phyloP scores from a whole-genome alignment of 2,329 filamentous ascomycete species.

The Botrytis medusae region DNA sequence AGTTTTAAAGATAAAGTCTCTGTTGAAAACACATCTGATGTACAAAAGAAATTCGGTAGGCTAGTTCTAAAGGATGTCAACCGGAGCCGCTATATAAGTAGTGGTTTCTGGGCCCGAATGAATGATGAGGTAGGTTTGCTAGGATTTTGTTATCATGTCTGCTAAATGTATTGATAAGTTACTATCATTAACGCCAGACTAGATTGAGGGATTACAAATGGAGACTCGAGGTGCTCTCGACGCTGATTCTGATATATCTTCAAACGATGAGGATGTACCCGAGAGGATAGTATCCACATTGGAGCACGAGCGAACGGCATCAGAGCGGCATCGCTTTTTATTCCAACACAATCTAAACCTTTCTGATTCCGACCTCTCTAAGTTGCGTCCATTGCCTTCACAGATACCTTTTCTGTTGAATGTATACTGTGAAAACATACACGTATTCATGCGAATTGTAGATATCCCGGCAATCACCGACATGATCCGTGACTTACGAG shows the following conservation, averaged over 20 bases:
- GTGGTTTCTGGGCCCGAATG: conserved; percentile 56
- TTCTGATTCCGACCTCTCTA: conserved; percentile 39
- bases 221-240: conserved; percentile 39
- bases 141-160: not conserved
- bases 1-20: conserved; percentile 17
- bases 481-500: conserved; percentile 42
- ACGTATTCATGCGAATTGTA: conserved; percentile 45
- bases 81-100: conserved; percentile 48
- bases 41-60: conserved; percentile 49
- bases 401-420: conserved; percentile 55
- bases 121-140: conserved; percentile 50
- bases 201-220: conserved; percentile 49
- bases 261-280: conserved; percentile 43
- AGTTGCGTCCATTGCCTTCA: conserved; percentile 53
- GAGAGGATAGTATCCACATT: conserved; percentile 40
- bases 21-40: not conserved
- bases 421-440: conserved; percentile 53
- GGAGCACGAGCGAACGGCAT: conserved; percentile 46
- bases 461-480: conserved; percentile 48
- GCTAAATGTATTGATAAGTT: conserved; percentile 25
- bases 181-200: conserved; percentile 22
- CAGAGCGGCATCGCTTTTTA: conserved; percentile 52
- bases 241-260: conserved; percentile 41
- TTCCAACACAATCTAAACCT: conserved; percentile 48
- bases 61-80: conserved; percentile 48